These are phyloP conservation scores for Bipolaris oryzae DNA, from an alignment of 2,329 filamentous ascomycete genomes.

Conservation along the genomic window DNA sequence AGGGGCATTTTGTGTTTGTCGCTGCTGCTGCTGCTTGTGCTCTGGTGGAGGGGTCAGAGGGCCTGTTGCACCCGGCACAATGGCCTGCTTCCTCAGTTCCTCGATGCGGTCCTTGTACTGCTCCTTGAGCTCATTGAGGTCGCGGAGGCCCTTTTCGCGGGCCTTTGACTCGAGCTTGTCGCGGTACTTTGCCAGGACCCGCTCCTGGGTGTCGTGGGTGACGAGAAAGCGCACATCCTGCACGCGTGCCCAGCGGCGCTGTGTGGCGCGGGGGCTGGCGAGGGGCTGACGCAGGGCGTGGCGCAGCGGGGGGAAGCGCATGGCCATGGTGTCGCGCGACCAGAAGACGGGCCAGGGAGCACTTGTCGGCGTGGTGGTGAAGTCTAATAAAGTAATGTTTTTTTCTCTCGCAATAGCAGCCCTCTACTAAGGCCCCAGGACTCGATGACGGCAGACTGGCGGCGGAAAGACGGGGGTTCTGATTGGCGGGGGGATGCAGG, in stretches of 20 bases:
- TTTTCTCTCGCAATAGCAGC: too few species aligned
- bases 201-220: slow-evolving; percentile 71
- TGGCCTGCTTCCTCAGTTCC: slow-evolving; percentile 70
- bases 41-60: slow-evolving; percentile 38
- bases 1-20: slow-evolving; percentile 23
- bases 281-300: slow-evolving; percentile 41
- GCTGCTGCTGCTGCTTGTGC: background rate
- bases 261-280: slow-evolving; percentile 49
- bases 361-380: too few species aligned
- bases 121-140: slow-evolving; percentile 77
- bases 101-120: slow-evolving; percentile 86
- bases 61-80: slow-evolving; percentile 59
- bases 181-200: slow-evolving; percentile 82
- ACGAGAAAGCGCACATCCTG: slow-evolving; percentile 90
- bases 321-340: slow-evolving; percentile 17
- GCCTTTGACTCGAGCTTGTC: slow-evolving; percentile 85
- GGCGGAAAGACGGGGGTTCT: slow-evolving; percentile 25
- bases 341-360: background rate
- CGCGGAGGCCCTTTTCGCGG: slow-evolving; percentile 69
- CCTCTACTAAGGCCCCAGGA: too few species aligned
- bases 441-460: background rate
- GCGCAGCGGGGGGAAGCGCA: slow-evolving; percentile 39
- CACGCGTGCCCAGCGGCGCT: slow-evolving; percentile 88
- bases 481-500: slow-evolving; percentile 14
- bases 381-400: too few species aligned